These are phyloP conservation scores for Actinomucor elegans DNA, from an alignment of 371 early-diverging fungal species.

Conservation along the genomic window DNA sequence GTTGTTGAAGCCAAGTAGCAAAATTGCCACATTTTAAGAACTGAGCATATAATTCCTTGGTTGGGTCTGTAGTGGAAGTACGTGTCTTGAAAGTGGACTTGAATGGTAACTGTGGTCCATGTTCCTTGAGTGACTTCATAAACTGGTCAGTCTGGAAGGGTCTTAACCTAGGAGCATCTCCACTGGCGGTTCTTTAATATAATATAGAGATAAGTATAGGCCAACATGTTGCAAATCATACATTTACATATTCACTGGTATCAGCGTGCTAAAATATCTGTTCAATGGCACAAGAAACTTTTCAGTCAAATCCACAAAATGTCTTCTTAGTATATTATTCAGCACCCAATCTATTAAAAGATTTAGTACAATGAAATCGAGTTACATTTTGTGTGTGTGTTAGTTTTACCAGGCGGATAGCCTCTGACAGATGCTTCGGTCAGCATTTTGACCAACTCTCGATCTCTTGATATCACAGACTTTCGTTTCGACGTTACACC, in stretches of 20 bases:
- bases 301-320: constrained; percentile 93
- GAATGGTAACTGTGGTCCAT: constrained; percentile 53
- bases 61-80: constrained; percentile 40
- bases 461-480: constrained; percentile 77
- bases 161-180: constrained; percentile 39
- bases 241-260: constrained; percentile 64
- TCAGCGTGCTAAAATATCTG: constrained; percentile 86
- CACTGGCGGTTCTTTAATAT: constrained; percentile 7
- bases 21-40: constrained; percentile 94
- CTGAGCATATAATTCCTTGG: constrained; percentile 76
- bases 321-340: constrained; percentile 87
- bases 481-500: constrained; percentile 79
- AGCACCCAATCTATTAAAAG: constrained; percentile 59
- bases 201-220: not conserved
- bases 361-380: not conserved
- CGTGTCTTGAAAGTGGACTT: constrained; percentile 55
- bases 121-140: constrained; percentile 53
- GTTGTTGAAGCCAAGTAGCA: constrained; percentile 90
- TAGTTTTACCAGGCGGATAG: constrained; percentile 53
- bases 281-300: constrained; percentile 94
- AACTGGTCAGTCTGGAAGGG: constrained; percentile 58
- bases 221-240: not conserved
- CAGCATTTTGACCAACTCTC: constrained; percentile 67
- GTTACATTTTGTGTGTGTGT: not conserved
- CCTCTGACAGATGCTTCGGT: constrained; percentile 69